These are phyloP conservation scores for Elongisporangium prolatum DNA, from an alignment of 352 stramenopile species.

Conservation along the genomic window DNA sequence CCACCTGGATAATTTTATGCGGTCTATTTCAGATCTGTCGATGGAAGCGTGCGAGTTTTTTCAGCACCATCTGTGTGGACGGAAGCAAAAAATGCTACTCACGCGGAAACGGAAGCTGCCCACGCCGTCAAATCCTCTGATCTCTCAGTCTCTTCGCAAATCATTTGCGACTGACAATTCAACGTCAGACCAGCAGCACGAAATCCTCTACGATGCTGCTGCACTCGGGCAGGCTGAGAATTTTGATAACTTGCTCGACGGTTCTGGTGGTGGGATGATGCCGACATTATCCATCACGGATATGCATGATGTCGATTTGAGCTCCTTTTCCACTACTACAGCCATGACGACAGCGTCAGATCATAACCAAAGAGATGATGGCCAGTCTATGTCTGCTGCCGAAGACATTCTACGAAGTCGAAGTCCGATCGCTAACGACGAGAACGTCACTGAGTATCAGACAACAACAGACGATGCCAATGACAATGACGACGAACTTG, in stretches of 20 bases:
- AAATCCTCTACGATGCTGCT: conserved; percentile 16
- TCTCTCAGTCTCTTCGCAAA: neutral
- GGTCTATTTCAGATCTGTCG: conserved; percentile 48
- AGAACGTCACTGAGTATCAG: conserved; percentile 3
- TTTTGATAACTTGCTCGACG: conserved; percentile 15
- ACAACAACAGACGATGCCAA: conserved; percentile 9
- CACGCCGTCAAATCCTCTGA: neutral
- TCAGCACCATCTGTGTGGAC: conserved; percentile 59
- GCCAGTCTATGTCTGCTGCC: neutral
- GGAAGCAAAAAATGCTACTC: conserved; percentile 43
- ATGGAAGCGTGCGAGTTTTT: conserved; percentile 64
- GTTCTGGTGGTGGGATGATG: conserved; percentile 29
- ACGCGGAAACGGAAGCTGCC: conserved; percentile 28
- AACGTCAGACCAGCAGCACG: conserved; percentile 1
- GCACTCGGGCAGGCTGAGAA: conserved; percentile 11
- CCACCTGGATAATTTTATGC: conserved; percentile 66
- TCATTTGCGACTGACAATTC: neutral
- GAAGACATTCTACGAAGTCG: neutral
- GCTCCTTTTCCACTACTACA: conserved; percentile 19
- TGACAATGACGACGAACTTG: conserved; percentile 7
- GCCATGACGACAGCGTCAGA: conserved; percentile 1
- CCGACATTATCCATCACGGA: conserved; percentile 51
- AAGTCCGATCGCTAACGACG: neutral
- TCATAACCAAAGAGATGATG: neutral
- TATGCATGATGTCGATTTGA: conserved; percentile 58